Evolutionary conservation across 495 filamentous ascomycete species (phyloP).

Genomic region (Aspergillus biplanus): DNA sequence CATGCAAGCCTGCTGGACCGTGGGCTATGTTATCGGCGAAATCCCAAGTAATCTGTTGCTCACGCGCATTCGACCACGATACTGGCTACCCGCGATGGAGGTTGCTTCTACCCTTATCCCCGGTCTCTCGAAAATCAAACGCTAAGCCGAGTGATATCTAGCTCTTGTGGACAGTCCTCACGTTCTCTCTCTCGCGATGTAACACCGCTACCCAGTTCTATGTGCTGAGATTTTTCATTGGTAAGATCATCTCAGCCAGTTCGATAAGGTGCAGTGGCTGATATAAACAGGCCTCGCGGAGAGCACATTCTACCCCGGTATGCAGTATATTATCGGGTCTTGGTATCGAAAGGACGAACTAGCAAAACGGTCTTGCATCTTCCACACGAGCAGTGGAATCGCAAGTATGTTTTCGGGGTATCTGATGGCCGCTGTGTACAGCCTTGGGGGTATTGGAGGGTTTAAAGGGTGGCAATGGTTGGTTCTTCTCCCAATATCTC

Average conservation of each 20-base stretch:
- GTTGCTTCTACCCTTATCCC: constrained; percentile 13
- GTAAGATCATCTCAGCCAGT: constrained; percentile 33
- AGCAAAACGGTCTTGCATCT: constrained; percentile 64
- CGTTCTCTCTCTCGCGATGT: constrained; percentile 51
- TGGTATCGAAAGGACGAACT: constrained; percentile 61
- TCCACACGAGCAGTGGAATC: constrained; percentile 58
- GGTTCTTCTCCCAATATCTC: not conserved
- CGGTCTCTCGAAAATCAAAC: not conserved
- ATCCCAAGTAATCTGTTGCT: constrained; percentile 64
- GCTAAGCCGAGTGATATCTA: constrained; percentile 27
- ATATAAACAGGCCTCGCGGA: constrained; percentile 43
- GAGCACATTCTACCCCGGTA: constrained; percentile 50
- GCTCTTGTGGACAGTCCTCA: constrained; percentile 58
- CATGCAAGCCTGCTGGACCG: constrained; percentile 61
- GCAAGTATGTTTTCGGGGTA: constrained; percentile 62
- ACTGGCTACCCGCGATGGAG: constrained; percentile 60
- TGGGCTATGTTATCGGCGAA: constrained; percentile 69
- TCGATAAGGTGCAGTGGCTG: not conserved
- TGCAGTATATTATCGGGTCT: constrained; percentile 51
- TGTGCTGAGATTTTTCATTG: constrained; percentile 62
- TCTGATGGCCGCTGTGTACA: constrained; percentile 59
- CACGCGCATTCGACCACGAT: constrained; percentile 56
- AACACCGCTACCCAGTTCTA: constrained; percentile 56
- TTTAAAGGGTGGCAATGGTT: constrained; percentile 53
- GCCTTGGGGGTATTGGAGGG: constrained; percentile 50